Conservation (phyloP, 2,329 filamentous ascomycete species). For the Tolypocladium tundrense region DNA sequence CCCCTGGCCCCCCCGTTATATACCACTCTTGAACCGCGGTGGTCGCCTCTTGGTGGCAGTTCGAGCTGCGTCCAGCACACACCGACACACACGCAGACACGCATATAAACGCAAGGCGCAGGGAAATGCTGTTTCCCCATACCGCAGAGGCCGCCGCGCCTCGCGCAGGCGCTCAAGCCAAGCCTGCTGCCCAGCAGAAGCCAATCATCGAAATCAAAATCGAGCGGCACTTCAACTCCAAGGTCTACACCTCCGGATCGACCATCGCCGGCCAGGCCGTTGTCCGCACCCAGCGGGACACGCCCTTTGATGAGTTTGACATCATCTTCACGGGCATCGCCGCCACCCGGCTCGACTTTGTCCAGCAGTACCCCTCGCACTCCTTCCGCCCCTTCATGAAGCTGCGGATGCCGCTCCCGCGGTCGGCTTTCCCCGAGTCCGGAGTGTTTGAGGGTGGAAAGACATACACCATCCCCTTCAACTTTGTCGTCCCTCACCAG, state of each 20-base stretch:
- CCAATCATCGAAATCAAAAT: constrained; percentile 37
- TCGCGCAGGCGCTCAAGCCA: not conserved
- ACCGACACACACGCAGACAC: not conserved
- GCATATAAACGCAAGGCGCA: not conserved
- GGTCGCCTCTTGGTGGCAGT: no score
- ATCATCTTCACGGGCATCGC: constrained; percentile 41
- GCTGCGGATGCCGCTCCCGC: constrained; percentile 40
- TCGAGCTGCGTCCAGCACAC: not conserved
- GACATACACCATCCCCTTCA: constrained; percentile 43
- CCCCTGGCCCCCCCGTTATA: no score
- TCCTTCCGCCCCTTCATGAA: constrained; percentile 45
- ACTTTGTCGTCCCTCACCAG: constrained; percentile 48
- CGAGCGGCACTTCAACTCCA: constrained; percentile 42
- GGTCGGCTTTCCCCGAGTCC: constrained; percentile 34
- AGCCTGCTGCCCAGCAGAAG: constrained; percentile 11
- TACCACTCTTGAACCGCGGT: no score
- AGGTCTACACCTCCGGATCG: constrained; percentile 46
- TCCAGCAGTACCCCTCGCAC: constrained; percentile 35
- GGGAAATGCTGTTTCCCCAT: not conserved
- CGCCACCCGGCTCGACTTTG: constrained; percentile 40
- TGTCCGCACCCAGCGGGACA: constrained; percentile 33
- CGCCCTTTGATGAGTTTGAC: constrained; percentile 40
- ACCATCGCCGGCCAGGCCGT: constrained; percentile 37
- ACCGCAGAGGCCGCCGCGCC: not conserved
- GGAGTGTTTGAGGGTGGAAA: constrained; percentile 36